These are phyloP conservation scores for Amoebophrya sp. DNA, from an alignment of 169 alveolate genomes.

Conservation along the genomic window DNA sequence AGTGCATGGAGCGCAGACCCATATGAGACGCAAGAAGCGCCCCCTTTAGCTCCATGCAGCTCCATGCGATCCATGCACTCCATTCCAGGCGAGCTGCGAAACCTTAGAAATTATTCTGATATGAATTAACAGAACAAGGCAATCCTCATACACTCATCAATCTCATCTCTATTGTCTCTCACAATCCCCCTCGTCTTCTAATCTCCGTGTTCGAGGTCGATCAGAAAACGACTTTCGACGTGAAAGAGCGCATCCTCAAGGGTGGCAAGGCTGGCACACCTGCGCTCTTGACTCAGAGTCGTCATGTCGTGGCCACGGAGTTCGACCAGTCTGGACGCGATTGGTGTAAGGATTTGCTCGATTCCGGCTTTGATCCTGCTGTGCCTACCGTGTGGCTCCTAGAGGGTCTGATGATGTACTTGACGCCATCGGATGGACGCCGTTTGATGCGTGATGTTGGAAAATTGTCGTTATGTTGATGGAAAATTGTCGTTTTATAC, in stretches of 20 bases:
- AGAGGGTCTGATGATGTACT: background rate
- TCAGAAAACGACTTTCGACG: constrained; percentile 9
- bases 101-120: no score
- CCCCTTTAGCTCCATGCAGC: no score
- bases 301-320: background rate
- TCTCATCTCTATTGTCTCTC: no score
- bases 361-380: background rate
- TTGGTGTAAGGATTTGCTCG: background rate
- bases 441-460: background rate
- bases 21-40: no score
- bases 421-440: background rate
- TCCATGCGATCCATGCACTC: no score
- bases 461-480: background rate
- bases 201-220: background rate
- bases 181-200: no score
- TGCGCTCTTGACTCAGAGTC: background rate
- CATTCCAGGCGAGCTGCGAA: no score
- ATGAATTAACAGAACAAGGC: no score
- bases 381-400: constrained; percentile 8
- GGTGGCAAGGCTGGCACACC: background rate
- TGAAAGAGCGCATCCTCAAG: background rate
- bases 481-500: no score
- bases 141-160: no score
- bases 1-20: no score
- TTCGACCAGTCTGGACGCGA: background rate